Evolutionary conservation across 805 yeast genomes (phyloP).

Genomic region (Ogataea henricii): DNA sequence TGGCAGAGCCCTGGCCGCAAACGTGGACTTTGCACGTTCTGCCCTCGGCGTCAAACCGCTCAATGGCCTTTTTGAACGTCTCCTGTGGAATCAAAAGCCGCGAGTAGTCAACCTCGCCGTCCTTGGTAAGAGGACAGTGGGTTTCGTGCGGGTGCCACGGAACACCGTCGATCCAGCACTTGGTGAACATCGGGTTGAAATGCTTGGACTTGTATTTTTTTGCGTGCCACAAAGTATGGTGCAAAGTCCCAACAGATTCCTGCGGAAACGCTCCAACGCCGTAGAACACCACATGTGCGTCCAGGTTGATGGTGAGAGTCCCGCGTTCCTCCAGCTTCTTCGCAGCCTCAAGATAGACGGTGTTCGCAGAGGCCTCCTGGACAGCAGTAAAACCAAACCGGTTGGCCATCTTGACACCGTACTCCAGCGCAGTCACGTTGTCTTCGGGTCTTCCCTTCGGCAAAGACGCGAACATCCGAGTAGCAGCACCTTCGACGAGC

Average conservation of each 20-base stretch:
- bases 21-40: conserved; percentile 29
- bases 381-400: conserved; percentile 31
- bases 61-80: conserved; percentile 28
- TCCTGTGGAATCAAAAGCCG: conserved; percentile 29
- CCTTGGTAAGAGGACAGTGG: conserved; percentile 25
- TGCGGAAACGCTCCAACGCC: conserved; percentile 31
- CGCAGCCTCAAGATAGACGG: conserved; percentile 30
- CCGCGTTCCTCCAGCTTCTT: conserved; percentile 25
- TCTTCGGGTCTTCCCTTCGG: conserved; percentile 28
- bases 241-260: conserved; percentile 28
- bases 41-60: conserved; percentile 29
- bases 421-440: conserved; percentile 25
- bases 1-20: conserved; percentile 30
- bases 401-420: conserved; percentile 30
- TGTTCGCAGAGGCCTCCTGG: conserved; percentile 32
- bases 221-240: conserved; percentile 26
- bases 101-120: conserved; percentile 23
- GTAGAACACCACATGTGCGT: conserved; percentile 31
- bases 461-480: conserved; percentile 24
- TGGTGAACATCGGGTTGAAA: conserved; percentile 29
- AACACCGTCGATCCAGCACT: conserved; percentile 33
- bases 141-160: conserved; percentile 31
- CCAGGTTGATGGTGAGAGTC: conserved; percentile 24
- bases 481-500: conserved; percentile 32
- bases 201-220: conserved; percentile 28